Evolutionary conservation across 768 basidiomycete species (phyloP).

Genomic region (Lepiota venenata): DNA sequence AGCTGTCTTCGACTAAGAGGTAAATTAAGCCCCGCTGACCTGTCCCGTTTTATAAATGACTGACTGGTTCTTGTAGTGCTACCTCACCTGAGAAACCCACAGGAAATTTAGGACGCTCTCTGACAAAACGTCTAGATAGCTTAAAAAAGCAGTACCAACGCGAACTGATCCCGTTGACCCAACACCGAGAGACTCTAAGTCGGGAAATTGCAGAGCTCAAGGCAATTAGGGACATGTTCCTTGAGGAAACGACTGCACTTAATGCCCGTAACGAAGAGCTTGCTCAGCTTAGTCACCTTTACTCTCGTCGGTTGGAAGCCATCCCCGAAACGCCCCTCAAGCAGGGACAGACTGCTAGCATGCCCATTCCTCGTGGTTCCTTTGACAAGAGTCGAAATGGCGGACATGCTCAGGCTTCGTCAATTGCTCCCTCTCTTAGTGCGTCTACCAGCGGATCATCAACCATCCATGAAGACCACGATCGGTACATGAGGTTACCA

Average conservation of each 20-base stretch:
- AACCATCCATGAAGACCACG: slow-evolving; percentile 45
- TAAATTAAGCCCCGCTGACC: slow-evolving; percentile 29
- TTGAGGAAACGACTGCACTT: slow-evolving; percentile 90
- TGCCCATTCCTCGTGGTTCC: slow-evolving; percentile 17
- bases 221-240: slow-evolving; percentile 78
- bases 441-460: slow-evolving; percentile 44
- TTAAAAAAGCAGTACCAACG: slow-evolving; percentile 85
- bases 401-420: slow-evolving; percentile 24
- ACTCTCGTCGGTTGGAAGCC: slow-evolving; percentile 73
- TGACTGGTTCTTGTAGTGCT: slow-evolving; percentile 18
- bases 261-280: slow-evolving; percentile 93
- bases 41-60: slow-evolving; percentile 7
- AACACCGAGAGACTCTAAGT: slow-evolving; percentile 72
- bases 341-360: slow-evolving; percentile 16
- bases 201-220: slow-evolving; percentile 87
- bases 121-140: slow-evolving; percentile 82
- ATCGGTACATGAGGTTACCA: slow-evolving; percentile 32
- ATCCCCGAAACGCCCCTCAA: slow-evolving; percentile 33
- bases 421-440: slow-evolving; percentile 36
- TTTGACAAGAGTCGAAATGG: slow-evolving; percentile 24
- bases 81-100: slow-evolving; percentile 34
- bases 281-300: slow-evolving; percentile 81
- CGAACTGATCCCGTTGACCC: slow-evolving; percentile 81
- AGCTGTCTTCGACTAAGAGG: slow-evolving; percentile 75
- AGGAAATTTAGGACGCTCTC: slow-evolving; percentile 55